These are phyloP conservation scores for Linaria vulgaris DNA, from an alignment of 257 asterid species.

Conservation along the genomic window DNA sequence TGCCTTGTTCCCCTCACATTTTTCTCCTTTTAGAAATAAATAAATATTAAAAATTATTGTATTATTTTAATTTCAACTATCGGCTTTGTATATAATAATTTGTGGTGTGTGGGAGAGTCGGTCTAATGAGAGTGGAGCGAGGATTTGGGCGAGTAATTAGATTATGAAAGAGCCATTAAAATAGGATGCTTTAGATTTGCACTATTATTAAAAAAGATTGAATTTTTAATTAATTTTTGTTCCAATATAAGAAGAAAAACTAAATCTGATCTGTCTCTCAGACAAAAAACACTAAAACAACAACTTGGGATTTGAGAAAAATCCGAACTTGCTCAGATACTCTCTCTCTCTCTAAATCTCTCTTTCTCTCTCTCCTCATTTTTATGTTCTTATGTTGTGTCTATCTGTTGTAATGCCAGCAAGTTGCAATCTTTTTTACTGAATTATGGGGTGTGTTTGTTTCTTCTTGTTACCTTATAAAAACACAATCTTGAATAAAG, in stretches of 20 bases:
- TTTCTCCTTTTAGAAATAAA: constrained; percentile 32
- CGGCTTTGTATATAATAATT: background rate
- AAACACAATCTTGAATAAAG: constrained; percentile 32
- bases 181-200: constrained; percentile 64
- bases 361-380: background rate
- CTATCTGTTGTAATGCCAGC: constrained; percentile 1
- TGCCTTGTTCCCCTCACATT: constrained; percentile 28
- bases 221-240: constrained; percentile 21
- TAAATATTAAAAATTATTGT: constrained; percentile 20
- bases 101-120: constrained; percentile 34
- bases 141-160: constrained; percentile 59
- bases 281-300: constrained; percentile 40
- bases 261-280: constrained; percentile 58
- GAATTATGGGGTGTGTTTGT: constrained; percentile 39
- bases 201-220: constrained; percentile 23
- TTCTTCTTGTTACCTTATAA: constrained; percentile 36
- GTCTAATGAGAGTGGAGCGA: constrained; percentile 43
- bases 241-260: too few species aligned
- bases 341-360: constrained; percentile 10
- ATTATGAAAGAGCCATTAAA: constrained; percentile 36
- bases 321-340: constrained; percentile 48
- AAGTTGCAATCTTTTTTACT: constrained; percentile 40
- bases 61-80: too few species aligned
- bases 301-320: constrained; percentile 45
- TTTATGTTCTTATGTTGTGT: constrained; percentile 15